Evolutionary conservation across 1,284 basidiomycete genomes (phyloP).

Genomic region (Cronartium quercuum): DNA sequence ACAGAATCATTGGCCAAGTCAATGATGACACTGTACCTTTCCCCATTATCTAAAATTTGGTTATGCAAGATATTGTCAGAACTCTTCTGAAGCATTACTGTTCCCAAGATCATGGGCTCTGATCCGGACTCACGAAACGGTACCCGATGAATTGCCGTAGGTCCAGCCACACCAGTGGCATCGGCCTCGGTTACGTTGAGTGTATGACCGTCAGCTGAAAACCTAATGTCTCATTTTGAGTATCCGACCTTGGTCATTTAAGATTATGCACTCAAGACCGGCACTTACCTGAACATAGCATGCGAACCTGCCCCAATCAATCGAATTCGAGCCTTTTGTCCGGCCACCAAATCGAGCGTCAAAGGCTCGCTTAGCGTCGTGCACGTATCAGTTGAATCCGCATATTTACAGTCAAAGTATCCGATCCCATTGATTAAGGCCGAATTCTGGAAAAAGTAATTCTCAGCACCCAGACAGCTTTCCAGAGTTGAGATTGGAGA

Average conservation of each 20-base stretch:
- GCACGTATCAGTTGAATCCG: not conserved
- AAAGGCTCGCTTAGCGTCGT: not conserved
- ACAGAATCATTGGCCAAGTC: slow-evolving; percentile 1
- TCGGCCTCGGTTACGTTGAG: slow-evolving; percentile 7
- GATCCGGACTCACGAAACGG: not conserved
- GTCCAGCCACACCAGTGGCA: not conserved
- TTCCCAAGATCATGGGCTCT: too few relatives aligned
- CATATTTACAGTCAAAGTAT: not conserved
- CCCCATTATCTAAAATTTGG: slow-evolving; percentile 6
- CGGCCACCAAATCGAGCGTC: not conserved
- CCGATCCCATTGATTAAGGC: slow-evolving; percentile 9
- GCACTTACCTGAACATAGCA: too few relatives aligned
- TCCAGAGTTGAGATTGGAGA: too few relatives aligned
- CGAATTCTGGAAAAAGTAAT: too few relatives aligned
- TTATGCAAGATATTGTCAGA: not conserved
- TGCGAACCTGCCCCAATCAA: not conserved
- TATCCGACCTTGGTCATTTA: too few relatives aligned
- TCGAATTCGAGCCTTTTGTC: not conserved
- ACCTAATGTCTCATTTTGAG: too few relatives aligned
- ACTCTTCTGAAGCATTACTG: not conserved
- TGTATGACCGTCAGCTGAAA: slow-evolving; percentile 7
- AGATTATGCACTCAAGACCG: too few relatives aligned
- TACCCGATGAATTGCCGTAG: not conserved
- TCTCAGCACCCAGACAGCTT: too few relatives aligned
- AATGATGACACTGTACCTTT: slow-evolving; percentile 30